These are phyloP conservation scores for Cutaneotrichosporon dermatis DNA, from an alignment of 1,284 basidiomycete genomes.

Conservation along the genomic window DNA sequence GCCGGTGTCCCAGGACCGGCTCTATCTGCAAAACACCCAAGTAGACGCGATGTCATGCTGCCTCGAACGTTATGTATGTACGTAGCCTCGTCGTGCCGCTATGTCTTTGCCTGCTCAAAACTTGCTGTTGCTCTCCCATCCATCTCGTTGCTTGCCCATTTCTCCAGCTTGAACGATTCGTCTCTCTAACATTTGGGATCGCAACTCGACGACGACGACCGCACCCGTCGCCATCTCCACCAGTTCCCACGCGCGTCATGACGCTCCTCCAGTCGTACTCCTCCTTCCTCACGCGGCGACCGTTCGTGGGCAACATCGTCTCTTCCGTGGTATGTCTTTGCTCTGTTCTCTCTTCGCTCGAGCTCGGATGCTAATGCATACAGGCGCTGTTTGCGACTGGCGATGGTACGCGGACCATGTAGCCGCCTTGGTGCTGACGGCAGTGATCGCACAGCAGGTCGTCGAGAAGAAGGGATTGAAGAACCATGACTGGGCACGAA, in stretches of 20 bases:
- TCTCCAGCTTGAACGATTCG: too few relatives aligned
- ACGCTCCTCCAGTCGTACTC: conserved; percentile 36
- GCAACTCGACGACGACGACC: too few relatives aligned
- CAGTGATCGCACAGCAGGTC: conserved; percentile 52
- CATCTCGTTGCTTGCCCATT: too few relatives aligned
- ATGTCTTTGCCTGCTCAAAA: too few relatives aligned
- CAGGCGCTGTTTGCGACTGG: conserved; percentile 52
- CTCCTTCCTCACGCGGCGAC: conserved; percentile 36
- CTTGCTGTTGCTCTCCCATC: too few relatives aligned
- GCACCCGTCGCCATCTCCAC: too few relatives aligned
- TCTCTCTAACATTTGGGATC: too few relatives aligned
- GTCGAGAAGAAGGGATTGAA: conserved; percentile 50
- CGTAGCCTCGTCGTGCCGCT: too few relatives aligned
- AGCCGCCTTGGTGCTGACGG: not conserved
- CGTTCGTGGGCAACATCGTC: conserved; percentile 42
- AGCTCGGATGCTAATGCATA: not conserved
- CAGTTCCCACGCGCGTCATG: conserved; percentile 26
- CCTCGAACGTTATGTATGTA: too few relatives aligned
- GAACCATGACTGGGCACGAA: conserved; percentile 49
- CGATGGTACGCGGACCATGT: conserved; percentile 34
- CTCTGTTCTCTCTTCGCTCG: not conserved
- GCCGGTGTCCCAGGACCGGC: too few relatives aligned
- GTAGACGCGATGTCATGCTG: too few relatives aligned
- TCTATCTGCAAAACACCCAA: too few relatives aligned
- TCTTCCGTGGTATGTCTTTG: conserved; percentile 41